A percentile compares a stretch with the other conserved stretches of the same genome.
These are phyloP conservation scores for Vaccinium vitisidaea DNA, from an alignment of 148 eudicot species.

Conservation along the genomic window DNA sequence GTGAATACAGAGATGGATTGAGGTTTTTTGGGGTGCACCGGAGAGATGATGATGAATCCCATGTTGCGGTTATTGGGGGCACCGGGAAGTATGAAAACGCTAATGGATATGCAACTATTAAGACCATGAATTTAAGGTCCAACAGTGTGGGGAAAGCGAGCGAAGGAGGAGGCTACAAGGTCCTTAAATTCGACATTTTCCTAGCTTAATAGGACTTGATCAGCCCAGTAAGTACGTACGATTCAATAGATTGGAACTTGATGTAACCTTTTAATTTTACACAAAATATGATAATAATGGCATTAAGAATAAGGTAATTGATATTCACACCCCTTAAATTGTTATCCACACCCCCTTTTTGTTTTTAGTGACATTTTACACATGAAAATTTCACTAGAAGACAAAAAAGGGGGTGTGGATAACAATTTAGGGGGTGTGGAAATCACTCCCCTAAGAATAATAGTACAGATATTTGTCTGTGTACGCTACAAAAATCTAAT, in stretches of 20 bases:
- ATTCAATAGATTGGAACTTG: not conserved
- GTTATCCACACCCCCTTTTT: too few species aligned
- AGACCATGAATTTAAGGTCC: constrained; percentile 16
- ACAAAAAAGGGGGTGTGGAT: too few species aligned
- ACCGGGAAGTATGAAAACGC: constrained; percentile 55
- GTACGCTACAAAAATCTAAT: not conserved
- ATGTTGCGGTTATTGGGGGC: constrained; percentile 60
- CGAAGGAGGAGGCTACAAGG: constrained; percentile 12
- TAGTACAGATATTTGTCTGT: not conserved
- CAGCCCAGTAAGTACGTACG: not conserved
- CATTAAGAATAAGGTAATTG: too few species aligned
- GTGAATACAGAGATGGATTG: constrained; percentile 24
- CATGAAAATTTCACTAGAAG: too few species aligned
- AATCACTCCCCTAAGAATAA: too few species aligned
- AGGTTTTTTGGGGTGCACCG: constrained; percentile 40
- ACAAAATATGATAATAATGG: not conserved
- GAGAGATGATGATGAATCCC: constrained; percentile 37
- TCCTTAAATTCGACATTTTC: constrained; percentile 11
- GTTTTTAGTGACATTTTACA: too few species aligned
- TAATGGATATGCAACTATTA: constrained; percentile 55
- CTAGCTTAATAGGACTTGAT: constrained; percentile 4
- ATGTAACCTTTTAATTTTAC: not conserved
- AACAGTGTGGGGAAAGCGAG: not conserved
- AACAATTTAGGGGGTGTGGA: too few species aligned
- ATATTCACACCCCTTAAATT: too few species aligned